Base-by-base conservation (phyloP, 768 basidiomycete species). In the Lentinula lateritia region DNA sequence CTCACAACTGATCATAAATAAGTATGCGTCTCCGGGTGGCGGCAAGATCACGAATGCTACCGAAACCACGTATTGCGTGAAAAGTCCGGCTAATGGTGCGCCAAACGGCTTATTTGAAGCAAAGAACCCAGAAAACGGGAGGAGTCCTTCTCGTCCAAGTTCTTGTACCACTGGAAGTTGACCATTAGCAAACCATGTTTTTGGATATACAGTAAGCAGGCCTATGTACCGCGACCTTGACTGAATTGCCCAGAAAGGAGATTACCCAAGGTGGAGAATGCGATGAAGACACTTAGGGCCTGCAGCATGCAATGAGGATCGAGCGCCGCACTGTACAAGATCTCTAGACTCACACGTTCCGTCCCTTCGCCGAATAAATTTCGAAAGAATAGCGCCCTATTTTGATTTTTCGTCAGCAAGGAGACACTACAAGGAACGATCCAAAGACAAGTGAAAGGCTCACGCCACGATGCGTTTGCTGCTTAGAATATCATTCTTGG, bases 11-110 rank as follows among this genome's bases (percentile, higher is more conserved):
- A 89, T 77, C 66, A 86, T 78, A 71, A 92, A 90, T 35, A 84
- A 76, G 67, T 89, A 92, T 0, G 87, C 88, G 65, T 92, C 90
- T 2, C 91, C 89, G 0, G 87, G 80, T 0, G 90, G 90, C 0
- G 86, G 77, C 1, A 77, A 76, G 6, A 84, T 65, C 52, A 88
- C 74, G 60, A 88, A 75, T 10, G 79, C 64, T 20, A 82, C 78
- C 0, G 87, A 88, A 15, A 89, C 67, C 5, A 83, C 18, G 71
- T 84, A 92, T 65, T 89, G 88, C 0, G 79, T 74, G 52, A 85
- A 79, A 3, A 92, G 74, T 0, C 87, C 89, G 0, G 83, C 75
- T 1, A 87, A 69, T 0, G 91, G 91, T 0, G 89, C 83, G 61
- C 79, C 75, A 72, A 88, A 92, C 0, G 89, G 90, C 64, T 83